phyloP scores from a whole-genome alignment of 129 eudicot species.

The Rutidosis leptorrhynchoides region DNA sequence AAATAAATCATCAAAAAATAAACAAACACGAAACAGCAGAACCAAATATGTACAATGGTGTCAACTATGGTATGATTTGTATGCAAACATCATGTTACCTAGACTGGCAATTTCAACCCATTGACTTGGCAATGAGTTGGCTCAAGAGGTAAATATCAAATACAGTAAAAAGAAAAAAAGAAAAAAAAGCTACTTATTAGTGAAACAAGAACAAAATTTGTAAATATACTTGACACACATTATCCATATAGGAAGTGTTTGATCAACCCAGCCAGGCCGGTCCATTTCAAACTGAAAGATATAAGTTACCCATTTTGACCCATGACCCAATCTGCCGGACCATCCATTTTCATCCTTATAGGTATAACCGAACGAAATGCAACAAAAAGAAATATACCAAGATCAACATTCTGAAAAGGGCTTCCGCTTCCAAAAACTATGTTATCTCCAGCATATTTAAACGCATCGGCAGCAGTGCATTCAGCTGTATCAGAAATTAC shows the following conservation, averaged over 20 bases:
- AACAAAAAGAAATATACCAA: slow-evolving; percentile 48
- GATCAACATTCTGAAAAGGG: slow-evolving; percentile 87
- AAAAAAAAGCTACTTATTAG: not conserved
- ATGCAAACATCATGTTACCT: not conserved
- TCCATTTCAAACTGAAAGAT: not conserved
- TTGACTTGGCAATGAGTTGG: not conserved
- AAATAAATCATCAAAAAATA: slow-evolving; percentile 10
- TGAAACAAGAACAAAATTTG: not conserved
- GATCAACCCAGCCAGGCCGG: not conserved
- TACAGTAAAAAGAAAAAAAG: not conserved
- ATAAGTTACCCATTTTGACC: not conserved
- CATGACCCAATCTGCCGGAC: not conserved
- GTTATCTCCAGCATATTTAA: slow-evolving; percentile 83
- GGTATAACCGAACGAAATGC: not conserved
- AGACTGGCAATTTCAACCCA: not conserved
- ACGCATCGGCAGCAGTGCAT: slow-evolving; percentile 95
- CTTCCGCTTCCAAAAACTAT: slow-evolving; percentile 97
- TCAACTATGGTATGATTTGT: not conserved
- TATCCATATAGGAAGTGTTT: not conserved
- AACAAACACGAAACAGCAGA: not conserved
- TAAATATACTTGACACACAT: not conserved
- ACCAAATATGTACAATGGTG: not conserved
- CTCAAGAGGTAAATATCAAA: not conserved
- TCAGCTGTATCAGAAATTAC: slow-evolving; percentile 64
- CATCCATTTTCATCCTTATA: not conserved